Evolutionary conservation across 129 eudicot genomes (phyloP), one percentile per base, ranked within the genome.

Genomic region (Saposhnikovia divaricata): DNA sequence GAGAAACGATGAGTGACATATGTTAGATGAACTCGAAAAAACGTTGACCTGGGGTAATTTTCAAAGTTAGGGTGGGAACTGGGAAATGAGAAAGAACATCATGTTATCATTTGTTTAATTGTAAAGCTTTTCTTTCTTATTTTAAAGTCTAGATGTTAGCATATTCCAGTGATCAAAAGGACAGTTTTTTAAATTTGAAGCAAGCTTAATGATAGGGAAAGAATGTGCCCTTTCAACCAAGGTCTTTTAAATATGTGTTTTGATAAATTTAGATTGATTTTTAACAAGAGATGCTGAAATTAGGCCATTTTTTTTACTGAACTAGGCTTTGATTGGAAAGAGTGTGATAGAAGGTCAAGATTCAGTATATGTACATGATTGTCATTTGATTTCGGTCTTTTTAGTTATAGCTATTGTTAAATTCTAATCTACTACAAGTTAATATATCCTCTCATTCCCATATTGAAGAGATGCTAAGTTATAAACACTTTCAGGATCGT

Each of bases 401-500:
- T 38, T 71, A 0, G 23, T 12, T 7, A 14, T 34, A 34, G 2
- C 2, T 34, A 34, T 46, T 74, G 50, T 21, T 46, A 12, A 27
- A 25, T 3, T 47, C 13, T 65, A n/a, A 38, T 7, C 57, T 69
- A 55, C 44, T 69, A 11, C 6, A 45, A 34, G 71, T 51, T 38
- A 15, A 13, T 44, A 12, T 43, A 7, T 27, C 16, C 14, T n/a
- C 14, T 6, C 55, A 46, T 5, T 16, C 18, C n/a, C 44, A 25
- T n/a, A n/a, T 9, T 44, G 50, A 31, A 72, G 48, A 79, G 68
- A 34, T 43, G 74, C 83, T 90, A 31, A 87, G 73, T n/a, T 38
- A 34, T 40, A 21, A 59, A 55, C 48, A 63, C 61, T 79, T 80
- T 85, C 88, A 96, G 99, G 89, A 88, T 92, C 78, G 99, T 96